Conservation (phyloP, 306 rosid genomes). For the Styphnolobium japonicum region DNA sequence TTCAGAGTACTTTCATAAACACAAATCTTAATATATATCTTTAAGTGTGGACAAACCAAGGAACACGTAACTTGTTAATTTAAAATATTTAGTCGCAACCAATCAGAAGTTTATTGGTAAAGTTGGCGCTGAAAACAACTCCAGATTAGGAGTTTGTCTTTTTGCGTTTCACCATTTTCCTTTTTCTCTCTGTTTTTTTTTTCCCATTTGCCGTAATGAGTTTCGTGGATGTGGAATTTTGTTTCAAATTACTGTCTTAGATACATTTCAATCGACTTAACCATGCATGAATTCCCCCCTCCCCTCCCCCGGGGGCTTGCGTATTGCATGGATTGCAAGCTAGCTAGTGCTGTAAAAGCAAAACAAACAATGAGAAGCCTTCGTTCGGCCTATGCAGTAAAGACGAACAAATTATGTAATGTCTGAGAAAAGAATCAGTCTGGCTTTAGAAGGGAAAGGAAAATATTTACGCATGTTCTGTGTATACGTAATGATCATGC, state of each 20-base stretch:
- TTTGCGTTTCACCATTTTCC: constrained; percentile 28
- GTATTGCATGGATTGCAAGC: no score
- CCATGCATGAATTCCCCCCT: neutral
- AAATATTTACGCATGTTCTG: constrained; percentile 33
- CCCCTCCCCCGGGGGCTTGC: no score
- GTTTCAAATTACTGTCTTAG: neutral
- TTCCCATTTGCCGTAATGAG: constrained; percentile 28
- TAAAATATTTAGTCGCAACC: constrained; percentile 19
- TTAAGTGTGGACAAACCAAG: constrained; percentile 34
- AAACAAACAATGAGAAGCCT: no score
- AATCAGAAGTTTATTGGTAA: constrained; percentile 32
- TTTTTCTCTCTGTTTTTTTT: neutral
- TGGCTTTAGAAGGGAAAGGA: constrained; percentile 20
- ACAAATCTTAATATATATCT: constrained; percentile 25
- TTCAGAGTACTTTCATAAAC: constrained; percentile 27
- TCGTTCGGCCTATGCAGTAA: no score
- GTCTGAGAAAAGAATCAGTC: neutral
- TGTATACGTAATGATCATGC: constrained; percentile 79
- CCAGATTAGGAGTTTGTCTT: constrained; percentile 42
- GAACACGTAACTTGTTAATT: constrained; percentile 26
- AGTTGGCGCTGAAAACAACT: constrained; percentile 44
- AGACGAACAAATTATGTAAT: neutral
- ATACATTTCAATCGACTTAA: neutral
- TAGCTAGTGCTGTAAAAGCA: no score
- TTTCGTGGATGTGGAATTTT: constrained; percentile 16